Evolutionary conservation across 1,284 basidiomycete genomes (phyloP).

Genomic region (Porodaedalea pini): DNA sequence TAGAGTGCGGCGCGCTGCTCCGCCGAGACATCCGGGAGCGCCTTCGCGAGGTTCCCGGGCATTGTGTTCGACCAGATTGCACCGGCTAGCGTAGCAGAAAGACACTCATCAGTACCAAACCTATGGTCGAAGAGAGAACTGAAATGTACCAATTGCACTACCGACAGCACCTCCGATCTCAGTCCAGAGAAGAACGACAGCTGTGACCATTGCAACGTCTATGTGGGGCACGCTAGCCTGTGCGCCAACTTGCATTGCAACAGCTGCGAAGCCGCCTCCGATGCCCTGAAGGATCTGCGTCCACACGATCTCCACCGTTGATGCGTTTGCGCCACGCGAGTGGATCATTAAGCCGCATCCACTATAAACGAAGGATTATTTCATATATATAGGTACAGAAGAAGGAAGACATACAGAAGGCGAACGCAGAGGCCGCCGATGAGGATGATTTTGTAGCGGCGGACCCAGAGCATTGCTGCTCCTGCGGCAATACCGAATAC

Average conservation of each 20-base stretch:
- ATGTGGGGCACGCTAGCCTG: slow-evolving; percentile 75
- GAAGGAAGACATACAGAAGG: slow-evolving; percentile 36
- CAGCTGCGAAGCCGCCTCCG: slow-evolving; percentile 75
- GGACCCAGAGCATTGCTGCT: slow-evolving; percentile 48
- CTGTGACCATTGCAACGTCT: slow-evolving; percentile 81
- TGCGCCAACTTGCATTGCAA: slow-evolving; percentile 68
- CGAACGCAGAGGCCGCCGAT: slow-evolving; percentile 66
- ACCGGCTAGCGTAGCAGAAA: slow-evolving; percentile 41
- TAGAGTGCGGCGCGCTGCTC: slow-evolving; percentile 40
- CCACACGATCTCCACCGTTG: slow-evolving; percentile 59
- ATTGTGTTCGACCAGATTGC: slow-evolving; percentile 61
- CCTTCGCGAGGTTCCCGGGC: slow-evolving; percentile 52
- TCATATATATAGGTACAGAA: no score
- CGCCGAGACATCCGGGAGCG: slow-evolving; percentile 45
- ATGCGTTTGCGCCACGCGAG: slow-evolving; percentile 60
- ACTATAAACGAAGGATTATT: no score
- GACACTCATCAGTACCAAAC: no score
- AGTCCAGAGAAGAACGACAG: slow-evolving; percentile 74
- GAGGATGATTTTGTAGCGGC: slow-evolving; percentile 60
- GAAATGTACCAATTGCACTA: slow-evolving; percentile 53
- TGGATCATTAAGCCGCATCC: slow-evolving; percentile 74
- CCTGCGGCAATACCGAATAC: slow-evolving; percentile 65
- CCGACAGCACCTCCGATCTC: slow-evolving; percentile 77
- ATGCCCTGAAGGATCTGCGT: slow-evolving; percentile 75
- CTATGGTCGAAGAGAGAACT: no score